Evolutionary conservation across 2,329 filamentous ascomycete species (phyloP).

Genomic region (Apiospora hydei): DNA sequence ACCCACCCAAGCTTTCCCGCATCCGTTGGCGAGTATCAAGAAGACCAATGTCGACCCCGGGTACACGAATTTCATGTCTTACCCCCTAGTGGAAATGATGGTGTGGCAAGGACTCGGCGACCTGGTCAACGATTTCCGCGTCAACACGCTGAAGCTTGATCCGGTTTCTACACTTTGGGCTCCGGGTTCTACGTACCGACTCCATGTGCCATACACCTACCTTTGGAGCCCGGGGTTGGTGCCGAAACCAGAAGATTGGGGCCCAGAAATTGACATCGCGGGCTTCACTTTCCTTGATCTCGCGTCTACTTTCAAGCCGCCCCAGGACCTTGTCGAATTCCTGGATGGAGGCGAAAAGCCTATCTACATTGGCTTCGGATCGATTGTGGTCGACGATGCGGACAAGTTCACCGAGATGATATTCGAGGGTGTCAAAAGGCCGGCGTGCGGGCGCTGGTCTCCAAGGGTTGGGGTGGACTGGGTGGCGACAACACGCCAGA

Average conservation of each 20-base stretch:
- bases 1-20: constrained; percentile 77
- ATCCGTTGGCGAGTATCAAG: constrained; percentile 79
- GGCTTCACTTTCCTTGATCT: constrained; percentile 82
- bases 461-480: constrained; percentile 78
- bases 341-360: constrained; percentile 64
- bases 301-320: constrained; percentile 67
- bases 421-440: constrained; percentile 71
- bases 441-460: constrained; percentile 75
- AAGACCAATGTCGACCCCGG: constrained; percentile 73
- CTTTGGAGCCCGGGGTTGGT: constrained; percentile 73
- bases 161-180: constrained; percentile 81
- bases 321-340: constrained; percentile 62
- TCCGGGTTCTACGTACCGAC: constrained; percentile 73
- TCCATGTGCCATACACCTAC: constrained; percentile 80
- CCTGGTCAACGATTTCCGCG: constrained; percentile 76
- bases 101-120: constrained; percentile 90
- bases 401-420: constrained; percentile 74
- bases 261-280: constrained; percentile 73
- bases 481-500: constrained; percentile 67
- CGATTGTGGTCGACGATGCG: constrained; percentile 77
- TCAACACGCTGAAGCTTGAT: constrained; percentile 73
- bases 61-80: constrained; percentile 82
- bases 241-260: constrained; percentile 74
- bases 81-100: constrained; percentile 83
- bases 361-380: constrained; percentile 79